Base-by-base conservation (phyloP, 2,329 filamentous ascomycete species). In the Rhynchosporium graminicola region DNA sequence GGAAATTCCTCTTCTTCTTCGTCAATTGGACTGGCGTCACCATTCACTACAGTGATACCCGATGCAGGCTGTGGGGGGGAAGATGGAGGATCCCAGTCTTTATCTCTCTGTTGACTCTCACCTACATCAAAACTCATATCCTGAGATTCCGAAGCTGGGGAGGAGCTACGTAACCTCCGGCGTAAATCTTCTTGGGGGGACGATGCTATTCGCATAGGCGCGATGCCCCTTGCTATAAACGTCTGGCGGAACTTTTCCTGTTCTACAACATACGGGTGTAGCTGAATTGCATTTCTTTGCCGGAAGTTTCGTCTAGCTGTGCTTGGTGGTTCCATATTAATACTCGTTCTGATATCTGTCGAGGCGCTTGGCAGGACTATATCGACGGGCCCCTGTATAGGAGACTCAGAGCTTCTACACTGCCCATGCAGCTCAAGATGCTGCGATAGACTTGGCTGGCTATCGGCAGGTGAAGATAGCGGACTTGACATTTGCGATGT, bases 401-500 rank as follows among this genome's bases (percentile, higher is more conserved):
- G 40, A 26, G 28, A 48, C 10, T 15, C 8, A 6, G 43, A 29
- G 3, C 3, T 47, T 28, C 12, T 48, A 13, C 51, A 28, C 42
- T 56, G 40, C 15, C 8, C 15, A 20, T 40, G 45, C 20, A 46
- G 33, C 26, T 2, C 28, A 20, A 12, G 31, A 36, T 56, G 36
- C 15, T 48, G 47, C 20, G 59, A 64, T n/a, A 65, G 56, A n/a
- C n/a, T 62, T 45, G 43, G 46, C 38, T 64, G 65, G 42, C 57
- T 69, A 4, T 29, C 46, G 29, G 70, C 65, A 9, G 63, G 65
- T 42, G 69, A 72, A 38, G 72, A 62, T 45, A 72, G 66, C 13
- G 71, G 70, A 45, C 71, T 75, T 15, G 67, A 71, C 12, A 68
- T 70, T 3, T 74, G 70, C 4, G 75, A 75, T 15, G 73, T 75